Percentiles rank a stretch among this genome's conserved stretches.
Conservation (phyloP, 2,329 filamentous ascomycete genomes). For the Microcyclospora tardicrescens region DNA sequence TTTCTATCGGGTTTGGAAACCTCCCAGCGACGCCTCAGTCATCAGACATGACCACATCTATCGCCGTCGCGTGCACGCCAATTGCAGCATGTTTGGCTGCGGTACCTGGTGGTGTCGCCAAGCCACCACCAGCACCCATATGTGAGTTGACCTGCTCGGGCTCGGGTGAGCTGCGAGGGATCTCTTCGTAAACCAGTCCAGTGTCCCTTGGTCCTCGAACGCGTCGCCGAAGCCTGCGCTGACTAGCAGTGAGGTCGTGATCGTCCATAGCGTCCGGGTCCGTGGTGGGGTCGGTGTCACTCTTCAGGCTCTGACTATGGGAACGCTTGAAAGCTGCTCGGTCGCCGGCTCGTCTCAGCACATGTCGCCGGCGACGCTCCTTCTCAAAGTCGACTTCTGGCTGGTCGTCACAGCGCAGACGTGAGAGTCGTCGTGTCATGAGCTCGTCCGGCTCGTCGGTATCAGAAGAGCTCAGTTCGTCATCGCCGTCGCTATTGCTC, state of each 20-base stretch:
- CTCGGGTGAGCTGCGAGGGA: conserved; percentile 1
- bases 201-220: conserved; percentile 26
- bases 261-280: conserved; percentile 29
- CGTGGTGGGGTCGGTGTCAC: conserved; percentile 28
- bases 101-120: no score
- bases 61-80: no score
- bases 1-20: no score
- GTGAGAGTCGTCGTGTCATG: conserved; percentile 10
- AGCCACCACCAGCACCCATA: no score
- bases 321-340: conserved; percentile 30
- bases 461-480: conserved; percentile 9
- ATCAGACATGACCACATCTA: no score
- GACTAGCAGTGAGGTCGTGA: conserved; percentile 25
- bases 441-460: conserved; percentile 8
- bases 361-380: conserved; percentile 21
- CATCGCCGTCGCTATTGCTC: conserved; percentile 22
- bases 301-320: conserved; percentile 33
- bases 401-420: conserved; percentile 12
- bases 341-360: conserved; percentile 26
- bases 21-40: no score
- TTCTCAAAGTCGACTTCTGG: conserved; percentile 14
- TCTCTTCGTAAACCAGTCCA: conserved; percentile 7
- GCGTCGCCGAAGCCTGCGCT: conserved; percentile 31
- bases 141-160: no score
- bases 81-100: no score